These are phyloP conservation scores for Mentha longifolia DNA, from an alignment of 257 asterid genomes.

Conservation along the genomic window DNA sequence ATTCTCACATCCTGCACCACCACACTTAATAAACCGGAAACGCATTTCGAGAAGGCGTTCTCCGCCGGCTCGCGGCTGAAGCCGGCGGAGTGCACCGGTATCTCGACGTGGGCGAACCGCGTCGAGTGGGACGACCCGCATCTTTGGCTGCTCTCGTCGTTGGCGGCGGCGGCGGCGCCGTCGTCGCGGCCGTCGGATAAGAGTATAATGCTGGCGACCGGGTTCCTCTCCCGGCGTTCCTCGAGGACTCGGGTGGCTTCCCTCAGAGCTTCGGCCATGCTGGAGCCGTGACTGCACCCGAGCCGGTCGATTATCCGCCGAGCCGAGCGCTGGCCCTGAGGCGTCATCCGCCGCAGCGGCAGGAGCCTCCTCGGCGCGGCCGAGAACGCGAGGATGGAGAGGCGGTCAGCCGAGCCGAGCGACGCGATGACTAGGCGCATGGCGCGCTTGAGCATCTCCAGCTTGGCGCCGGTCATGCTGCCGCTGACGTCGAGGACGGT, in stretches of 20 bases:
- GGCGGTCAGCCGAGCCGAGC: constrained; percentile 87
- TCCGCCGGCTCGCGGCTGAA: constrained; percentile 59
- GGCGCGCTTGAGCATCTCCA: constrained; percentile 88
- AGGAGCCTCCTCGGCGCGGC: constrained; percentile 62
- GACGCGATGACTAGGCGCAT: constrained; percentile 87
- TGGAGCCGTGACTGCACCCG: constrained; percentile 62
- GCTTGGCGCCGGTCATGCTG: constrained; percentile 83
- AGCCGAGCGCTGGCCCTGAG: constrained; percentile 73
- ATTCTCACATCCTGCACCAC: constrained; percentile 76
- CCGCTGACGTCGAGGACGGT: constrained; percentile 83
- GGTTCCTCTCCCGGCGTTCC: constrained; percentile 79
- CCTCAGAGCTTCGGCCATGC: constrained; percentile 69
- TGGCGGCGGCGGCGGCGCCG: constrained; percentile 41
- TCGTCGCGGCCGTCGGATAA: constrained; percentile 80
- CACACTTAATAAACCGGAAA: constrained; percentile 79
- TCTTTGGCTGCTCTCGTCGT: constrained; percentile 36
- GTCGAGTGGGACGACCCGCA: constrained; percentile 50
- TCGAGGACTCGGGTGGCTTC: constrained; percentile 80
- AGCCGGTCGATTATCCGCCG: constrained; percentile 66
- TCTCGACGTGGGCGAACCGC: constrained; percentile 79
- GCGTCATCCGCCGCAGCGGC: constrained; percentile 71
- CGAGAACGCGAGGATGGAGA: constrained; percentile 70
- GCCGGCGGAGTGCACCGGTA: constrained; percentile 74
- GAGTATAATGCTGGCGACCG: constrained; percentile 78
- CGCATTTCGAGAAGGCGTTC: constrained; percentile 83